A percentile compares a stretch with the other conserved stretches of the same genome.
Conservation (phyloP, 2,329 filamentous ascomycete species). For the Zasmidium citrigriseum region DNA sequence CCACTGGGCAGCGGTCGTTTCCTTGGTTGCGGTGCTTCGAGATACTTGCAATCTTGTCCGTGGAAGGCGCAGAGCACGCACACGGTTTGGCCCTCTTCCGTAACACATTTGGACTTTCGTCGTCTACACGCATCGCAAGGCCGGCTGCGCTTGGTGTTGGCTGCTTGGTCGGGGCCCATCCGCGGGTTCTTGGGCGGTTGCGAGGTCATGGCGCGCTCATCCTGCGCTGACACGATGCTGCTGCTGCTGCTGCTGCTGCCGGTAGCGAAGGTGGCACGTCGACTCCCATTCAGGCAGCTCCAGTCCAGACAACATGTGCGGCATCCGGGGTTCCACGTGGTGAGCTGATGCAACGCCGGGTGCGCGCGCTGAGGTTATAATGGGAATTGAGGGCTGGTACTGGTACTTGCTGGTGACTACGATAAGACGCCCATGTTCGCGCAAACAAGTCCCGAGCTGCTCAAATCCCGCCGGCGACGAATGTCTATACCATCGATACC, state of each 20-base stretch:
- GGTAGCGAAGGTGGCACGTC: background rate
- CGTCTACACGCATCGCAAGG: conserved; percentile 20
- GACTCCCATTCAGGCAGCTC: background rate
- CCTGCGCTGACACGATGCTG: background rate
- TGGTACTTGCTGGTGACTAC: background rate
- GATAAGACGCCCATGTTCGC: background rate
- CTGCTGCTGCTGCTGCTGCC: background rate
- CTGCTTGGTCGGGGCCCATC: conserved; percentile 3
- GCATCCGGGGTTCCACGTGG: background rate
- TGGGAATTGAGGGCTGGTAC: background rate
- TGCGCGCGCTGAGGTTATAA: background rate
- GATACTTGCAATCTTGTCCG: conserved; percentile 73
- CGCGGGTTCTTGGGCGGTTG: background rate
- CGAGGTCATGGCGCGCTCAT: background rate
- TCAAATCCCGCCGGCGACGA: too few species aligned
- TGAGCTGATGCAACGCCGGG: background rate
- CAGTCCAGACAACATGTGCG: background rate
- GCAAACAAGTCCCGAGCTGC: background rate
- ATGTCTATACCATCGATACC: too few species aligned
- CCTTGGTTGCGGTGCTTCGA: conserved; percentile 44
- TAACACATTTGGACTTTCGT: conserved; percentile 25
- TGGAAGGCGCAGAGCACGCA: conserved; percentile 47
- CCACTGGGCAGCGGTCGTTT: conserved; percentile 15
- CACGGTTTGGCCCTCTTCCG: conserved; percentile 23
- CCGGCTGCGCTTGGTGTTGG: conserved; percentile 16